Conservation (phyloP, 2,329 filamentous ascomycete species). For the Fusarium udum region DNA sequence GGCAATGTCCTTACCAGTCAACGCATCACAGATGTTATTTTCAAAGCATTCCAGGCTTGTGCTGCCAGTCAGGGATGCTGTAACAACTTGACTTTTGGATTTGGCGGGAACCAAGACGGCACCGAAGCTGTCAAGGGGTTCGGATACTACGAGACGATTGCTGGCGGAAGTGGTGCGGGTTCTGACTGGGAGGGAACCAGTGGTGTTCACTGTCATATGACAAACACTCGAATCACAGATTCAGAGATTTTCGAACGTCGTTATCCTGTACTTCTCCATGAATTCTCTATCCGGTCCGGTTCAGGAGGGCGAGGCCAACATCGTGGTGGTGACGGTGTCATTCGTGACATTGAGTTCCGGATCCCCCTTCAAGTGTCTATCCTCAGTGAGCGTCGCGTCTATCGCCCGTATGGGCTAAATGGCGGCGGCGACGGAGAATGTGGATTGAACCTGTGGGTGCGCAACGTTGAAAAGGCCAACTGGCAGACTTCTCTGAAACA, state of each 20-base stretch:
- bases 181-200: slow-evolving; percentile 58
- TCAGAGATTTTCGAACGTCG: slow-evolving; percentile 56
- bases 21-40: slow-evolving; percentile 56
- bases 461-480: slow-evolving; percentile 70
- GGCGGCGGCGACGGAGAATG: slow-evolving; percentile 82
- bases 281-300: slow-evolving; percentile 72
- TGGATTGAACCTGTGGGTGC: slow-evolving; percentile 88
- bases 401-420: slow-evolving; percentile 75
- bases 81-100: slow-evolving; percentile 87
- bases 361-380: slow-evolving; percentile 82
- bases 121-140: slow-evolving; percentile 53
- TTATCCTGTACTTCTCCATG: slow-evolving; percentile 77
- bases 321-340: slow-evolving; percentile 76
- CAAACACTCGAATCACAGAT: slow-evolving; percentile 79
- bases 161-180: slow-evolving; percentile 74
- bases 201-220: slow-evolving; percentile 66
- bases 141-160: slow-evolving; percentile 69
- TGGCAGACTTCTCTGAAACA: slow-evolving; percentile 57
- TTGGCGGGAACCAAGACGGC: slow-evolving; percentile 60
- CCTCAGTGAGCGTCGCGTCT: slow-evolving; percentile 79
- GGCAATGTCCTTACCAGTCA: slow-evolving; percentile 73
- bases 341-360: slow-evolving; percentile 82
- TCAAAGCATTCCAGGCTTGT: slow-evolving; percentile 80
- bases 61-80: slow-evolving; percentile 83
- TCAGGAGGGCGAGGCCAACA: slow-evolving; percentile 74